Conservation (phyloP, 306 rosid species). For the Malus sylvestris region DNA sequence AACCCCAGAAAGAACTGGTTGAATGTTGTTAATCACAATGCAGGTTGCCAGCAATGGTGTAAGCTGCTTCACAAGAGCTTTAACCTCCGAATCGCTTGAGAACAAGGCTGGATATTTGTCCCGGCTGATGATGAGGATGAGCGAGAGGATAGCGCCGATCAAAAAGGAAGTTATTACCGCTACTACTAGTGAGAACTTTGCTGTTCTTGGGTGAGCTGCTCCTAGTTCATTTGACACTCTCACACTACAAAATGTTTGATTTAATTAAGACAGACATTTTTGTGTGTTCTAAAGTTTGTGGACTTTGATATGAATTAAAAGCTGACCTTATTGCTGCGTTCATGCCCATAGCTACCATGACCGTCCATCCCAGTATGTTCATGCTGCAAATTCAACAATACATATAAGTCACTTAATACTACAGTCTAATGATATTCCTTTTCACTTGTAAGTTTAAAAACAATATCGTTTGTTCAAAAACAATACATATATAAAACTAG, state of each 20-base stretch:
- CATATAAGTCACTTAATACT: too few species aligned
- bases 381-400: slow-evolving; percentile 31
- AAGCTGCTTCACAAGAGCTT: slow-evolving; percentile 37
- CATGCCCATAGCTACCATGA: slow-evolving; percentile 59
- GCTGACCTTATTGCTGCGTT: slow-evolving; percentile 66
- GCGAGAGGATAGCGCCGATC: slow-evolving; percentile 27
- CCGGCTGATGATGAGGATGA: slow-evolving; percentile 32
- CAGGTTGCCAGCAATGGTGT: slow-evolving; percentile 62
- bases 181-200: slow-evolving; percentile 61
- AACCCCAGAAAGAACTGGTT: slow-evolving; percentile 85
- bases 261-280: neutral
- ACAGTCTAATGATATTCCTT: too few species aligned
- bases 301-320: neutral
- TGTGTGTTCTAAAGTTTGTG: neutral
- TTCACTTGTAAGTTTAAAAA: too few species aligned
- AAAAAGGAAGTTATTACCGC: slow-evolving; percentile 46
- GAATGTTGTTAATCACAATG: slow-evolving; percentile 68
- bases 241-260: slow-evolving; percentile 42
- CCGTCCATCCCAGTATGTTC: slow-evolving; percentile 74
- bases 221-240: slow-evolving; percentile 92
- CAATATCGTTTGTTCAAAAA: too few species aligned
- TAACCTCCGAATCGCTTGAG: slow-evolving; percentile 41
- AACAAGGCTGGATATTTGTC: slow-evolving; percentile 49
- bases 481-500: neutral
- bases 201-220: slow-evolving; percentile 77